A percentile compares a stretch with the other conserved stretches of the same genome.
Conservation (phyloP, 1,284 basidiomycete species). For the Waitea zeae region DNA sequence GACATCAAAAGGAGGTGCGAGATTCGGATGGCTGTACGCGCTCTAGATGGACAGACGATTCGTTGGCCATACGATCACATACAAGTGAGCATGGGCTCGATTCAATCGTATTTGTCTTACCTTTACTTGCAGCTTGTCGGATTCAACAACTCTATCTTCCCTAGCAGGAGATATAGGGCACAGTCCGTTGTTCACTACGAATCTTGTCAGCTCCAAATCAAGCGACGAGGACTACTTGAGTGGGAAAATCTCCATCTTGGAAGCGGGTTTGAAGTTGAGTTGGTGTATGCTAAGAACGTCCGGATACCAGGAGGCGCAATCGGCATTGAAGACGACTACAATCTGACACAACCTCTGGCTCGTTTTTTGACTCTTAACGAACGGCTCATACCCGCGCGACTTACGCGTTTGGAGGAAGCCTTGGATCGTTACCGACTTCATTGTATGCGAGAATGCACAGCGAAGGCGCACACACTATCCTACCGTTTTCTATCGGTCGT, state of each 20-base stretch:
- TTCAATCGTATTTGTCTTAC: conserved; percentile 6
- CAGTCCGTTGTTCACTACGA: conserved; percentile 29
- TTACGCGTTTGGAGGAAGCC: conserved; percentile 27
- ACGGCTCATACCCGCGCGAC: conserved; percentile 24
- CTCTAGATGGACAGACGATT: conserved; percentile 49
- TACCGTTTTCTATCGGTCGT: conserved; percentile 54
- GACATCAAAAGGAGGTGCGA: conserved; percentile 35
- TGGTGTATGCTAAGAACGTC: conserved; percentile 40
- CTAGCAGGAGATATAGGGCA: conserved; percentile 31
- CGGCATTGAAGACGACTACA: conserved; percentile 53
- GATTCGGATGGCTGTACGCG: conserved; percentile 48
- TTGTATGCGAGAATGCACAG: conserved; percentile 28
- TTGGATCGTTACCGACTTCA: conserved; percentile 38
- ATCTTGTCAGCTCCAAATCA: conserved; percentile 35
- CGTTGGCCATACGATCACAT: conserved; percentile 49
- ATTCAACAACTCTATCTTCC: conserved; percentile 20
- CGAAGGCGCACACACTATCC: conserved; percentile 39
- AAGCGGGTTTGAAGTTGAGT: conserved; percentile 51
- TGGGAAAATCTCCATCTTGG: conserved; percentile 47
- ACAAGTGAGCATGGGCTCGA: conserved; percentile 20
- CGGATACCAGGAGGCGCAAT: conserved; percentile 34
- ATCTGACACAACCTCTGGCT: conserved; percentile 43
- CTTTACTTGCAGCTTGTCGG: conserved; percentile 24
- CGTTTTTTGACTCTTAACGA: conserved; percentile 52
- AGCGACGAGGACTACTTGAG: conserved; percentile 31